Percentiles rank a stretch among this genome's conserved stretches.
Evolutionary conservation across 176 grass and related monocot genomes (phyloP).

Genomic region (Zoysia japonica): DNA sequence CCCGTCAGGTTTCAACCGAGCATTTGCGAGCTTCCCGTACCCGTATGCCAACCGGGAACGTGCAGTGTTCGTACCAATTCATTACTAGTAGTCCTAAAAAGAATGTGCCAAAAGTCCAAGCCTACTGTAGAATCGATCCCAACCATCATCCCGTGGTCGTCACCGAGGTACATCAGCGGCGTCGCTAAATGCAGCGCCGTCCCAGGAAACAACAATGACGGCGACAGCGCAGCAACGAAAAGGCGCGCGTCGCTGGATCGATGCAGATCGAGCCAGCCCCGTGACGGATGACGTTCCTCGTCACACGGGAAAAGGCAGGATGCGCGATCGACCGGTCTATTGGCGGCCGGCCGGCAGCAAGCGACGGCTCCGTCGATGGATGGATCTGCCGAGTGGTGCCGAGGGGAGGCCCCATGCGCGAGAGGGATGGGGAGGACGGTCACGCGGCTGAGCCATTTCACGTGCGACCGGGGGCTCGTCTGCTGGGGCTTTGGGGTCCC

Average conservation of each 20-base stretch:
- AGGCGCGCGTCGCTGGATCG: background rate
- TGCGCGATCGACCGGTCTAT: background rate
- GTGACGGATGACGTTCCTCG: too few relatives aligned
- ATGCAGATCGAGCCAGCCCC: too few relatives aligned
- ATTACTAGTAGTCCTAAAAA: too few relatives aligned
- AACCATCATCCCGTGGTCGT: too few relatives aligned
- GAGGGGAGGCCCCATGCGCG: too few relatives aligned
- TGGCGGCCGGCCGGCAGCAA: background rate
- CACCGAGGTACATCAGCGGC: background rate
- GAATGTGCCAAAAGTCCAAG: too few relatives aligned
- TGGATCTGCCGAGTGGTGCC: background rate
- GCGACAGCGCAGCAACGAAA: background rate
- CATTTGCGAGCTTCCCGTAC: too few relatives aligned
- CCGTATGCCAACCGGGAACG: too few relatives aligned
- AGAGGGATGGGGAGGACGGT: background rate
- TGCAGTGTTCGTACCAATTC: too few relatives aligned
- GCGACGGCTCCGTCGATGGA: background rate
- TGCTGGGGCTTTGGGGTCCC: too few relatives aligned
- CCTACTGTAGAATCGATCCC: too few relatives aligned
- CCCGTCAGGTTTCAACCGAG: background rate
- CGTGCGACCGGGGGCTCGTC: constrained; percentile 24
- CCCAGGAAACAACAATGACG: constrained; percentile 12
- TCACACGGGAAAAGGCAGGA: too few relatives aligned
- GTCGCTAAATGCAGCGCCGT: background rate
- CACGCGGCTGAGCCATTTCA: constrained; percentile 23